Evolutionary conservation across 78 protist genomes (phyloP), one percentile per base, ranked within the genome.

Genomic region (Dictyostelium intermedium): DNA sequence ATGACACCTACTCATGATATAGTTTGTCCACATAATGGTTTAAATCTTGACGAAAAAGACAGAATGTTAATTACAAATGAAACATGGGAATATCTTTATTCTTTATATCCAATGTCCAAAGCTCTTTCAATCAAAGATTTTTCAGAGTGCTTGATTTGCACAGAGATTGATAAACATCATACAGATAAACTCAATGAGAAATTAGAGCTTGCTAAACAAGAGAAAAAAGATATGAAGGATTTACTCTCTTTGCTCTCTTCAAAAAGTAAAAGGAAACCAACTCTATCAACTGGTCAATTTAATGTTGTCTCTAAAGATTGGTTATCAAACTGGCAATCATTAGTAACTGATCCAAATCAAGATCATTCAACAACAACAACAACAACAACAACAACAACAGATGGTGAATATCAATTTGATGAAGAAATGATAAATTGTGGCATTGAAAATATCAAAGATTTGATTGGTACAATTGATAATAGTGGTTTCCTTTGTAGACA

Each of bases 11-110:
- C 82, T 0, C 1, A 45, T 5, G 87, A 89, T 47, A 35, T 89
- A 7, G 1, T 9, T 34, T 89, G 94, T 70, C 69, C 82, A 20
- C 94, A 89, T 69, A 77, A 34, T 43, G 35, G 45, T 20, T 70
- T 89, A 18, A 35, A 45, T 50, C 5, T 63, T n/a, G 41, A 69
- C 13, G 35, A 60, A 50, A 43, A 80, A 2, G 83, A 80, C 25
- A 80, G 78, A 47, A 18, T 50, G 32, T 18, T 10, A 20, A 39
- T 89, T 32, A 10, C 35, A 2, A 23, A 27, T 5, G 87, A 89
- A 34, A 78, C 87, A 11, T 89, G 94, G 94, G 43, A 69, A 5
- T 70, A 32, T 30, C 60, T 66, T 2, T 16, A 11, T n/a, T 85
- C 83, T 50, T 16, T 50, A n/a, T 45, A 66, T 47, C 79, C 47